These are phyloP conservation scores for Paulownia fortunei DNA, from an alignment of 257 asterid species.

Conservation along the genomic window DNA sequence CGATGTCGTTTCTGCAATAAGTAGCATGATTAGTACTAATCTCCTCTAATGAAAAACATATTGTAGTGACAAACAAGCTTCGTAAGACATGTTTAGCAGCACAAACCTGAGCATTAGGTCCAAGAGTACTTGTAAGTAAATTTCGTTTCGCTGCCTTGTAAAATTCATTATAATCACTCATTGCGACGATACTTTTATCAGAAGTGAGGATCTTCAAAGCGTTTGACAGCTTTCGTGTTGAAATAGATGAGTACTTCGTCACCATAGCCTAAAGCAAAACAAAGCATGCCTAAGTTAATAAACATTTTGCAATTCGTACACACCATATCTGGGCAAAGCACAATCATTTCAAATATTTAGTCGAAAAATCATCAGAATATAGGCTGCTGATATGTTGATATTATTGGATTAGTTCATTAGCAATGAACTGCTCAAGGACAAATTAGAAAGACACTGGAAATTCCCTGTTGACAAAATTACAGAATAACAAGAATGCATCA, in stretches of 20 bases:
- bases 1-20: slow-evolving; percentile 71
- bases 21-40: neutral
- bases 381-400: neutral
- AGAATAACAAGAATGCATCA: neutral
- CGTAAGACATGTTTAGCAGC: neutral
- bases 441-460: neutral
- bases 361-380: neutral
- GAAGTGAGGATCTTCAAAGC: slow-evolving; percentile 70
- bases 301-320: neutral
- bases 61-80: neutral
- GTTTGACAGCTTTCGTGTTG: slow-evolving; percentile 86
- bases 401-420: neutral
- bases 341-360: neutral
- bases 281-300: neutral
- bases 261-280: slow-evolving; percentile 77
- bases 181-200: slow-evolving; percentile 72
- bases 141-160: slow-evolving; percentile 60
- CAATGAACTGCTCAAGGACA: neutral
- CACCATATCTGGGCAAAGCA: neutral
- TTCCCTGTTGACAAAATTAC: neutral
- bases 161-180: slow-evolving; percentile 81
- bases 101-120: slow-evolving; percentile 81
- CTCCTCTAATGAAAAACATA: neutral
- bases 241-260: slow-evolving; percentile 70
- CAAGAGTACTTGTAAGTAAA: slow-evolving; percentile 67